These are phyloP conservation scores for Elsinoe ampelina DNA, from an alignment of 2,329 filamentous ascomycete species.

Conservation along the genomic window DNA sequence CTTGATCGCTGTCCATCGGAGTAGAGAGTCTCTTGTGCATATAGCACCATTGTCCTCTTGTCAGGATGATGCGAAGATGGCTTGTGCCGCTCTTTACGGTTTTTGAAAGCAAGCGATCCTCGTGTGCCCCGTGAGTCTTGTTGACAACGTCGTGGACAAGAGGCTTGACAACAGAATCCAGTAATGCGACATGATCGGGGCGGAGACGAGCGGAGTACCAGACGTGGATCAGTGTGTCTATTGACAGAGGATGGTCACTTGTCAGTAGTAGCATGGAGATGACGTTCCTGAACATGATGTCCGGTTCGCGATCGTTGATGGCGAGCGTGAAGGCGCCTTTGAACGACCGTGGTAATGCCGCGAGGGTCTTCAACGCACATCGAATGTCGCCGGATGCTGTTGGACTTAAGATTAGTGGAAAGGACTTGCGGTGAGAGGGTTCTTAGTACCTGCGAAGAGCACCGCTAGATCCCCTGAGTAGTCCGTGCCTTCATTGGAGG, in stretches of 20 bases:
- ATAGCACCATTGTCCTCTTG: neutral
- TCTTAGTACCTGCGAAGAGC: neutral
- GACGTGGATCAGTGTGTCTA: neutral
- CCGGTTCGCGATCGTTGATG: neutral
- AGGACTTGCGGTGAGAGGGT: too few species aligned
- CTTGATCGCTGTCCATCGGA: too few species aligned
- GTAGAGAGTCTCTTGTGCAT: neutral
- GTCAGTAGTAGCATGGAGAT: neutral
- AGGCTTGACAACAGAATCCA: neutral
- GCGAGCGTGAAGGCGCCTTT: neutral
- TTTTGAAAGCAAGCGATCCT: too few species aligned
- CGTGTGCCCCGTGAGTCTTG: too few species aligned
- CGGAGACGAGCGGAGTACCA: neutral
- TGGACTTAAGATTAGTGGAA: too few species aligned
- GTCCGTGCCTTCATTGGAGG: neutral
- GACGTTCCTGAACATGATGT: neutral
- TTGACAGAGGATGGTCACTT: neutral
- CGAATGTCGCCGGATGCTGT: neutral
- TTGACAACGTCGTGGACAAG: neutral
- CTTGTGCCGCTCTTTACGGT: too few species aligned
- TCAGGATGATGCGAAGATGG: neutral
- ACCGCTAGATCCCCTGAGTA: neutral
- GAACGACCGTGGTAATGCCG: neutral
- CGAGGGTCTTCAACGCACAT: neutral
- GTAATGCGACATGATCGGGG: neutral